These are phyloP conservation scores for Cucurbita ficifolia DNA, from an alignment of 306 rosid genomes.

Conservation along the genomic window DNA sequence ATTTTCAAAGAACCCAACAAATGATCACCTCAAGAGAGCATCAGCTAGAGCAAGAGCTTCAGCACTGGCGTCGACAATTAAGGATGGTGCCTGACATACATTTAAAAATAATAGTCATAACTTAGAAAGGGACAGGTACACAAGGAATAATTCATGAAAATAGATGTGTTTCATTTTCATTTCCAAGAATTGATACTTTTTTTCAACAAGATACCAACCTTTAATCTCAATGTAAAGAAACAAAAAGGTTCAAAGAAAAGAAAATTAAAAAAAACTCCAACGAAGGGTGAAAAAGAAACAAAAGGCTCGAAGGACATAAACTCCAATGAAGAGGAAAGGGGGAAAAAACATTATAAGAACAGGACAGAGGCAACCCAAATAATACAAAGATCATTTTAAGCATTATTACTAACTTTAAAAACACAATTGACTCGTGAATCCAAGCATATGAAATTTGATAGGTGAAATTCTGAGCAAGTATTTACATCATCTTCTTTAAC, in stretches of 20 bases:
- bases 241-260: neutral
- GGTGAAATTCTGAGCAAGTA: neutral
- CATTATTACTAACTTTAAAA: neutral
- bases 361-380: neutral
- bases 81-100: slow-evolving; percentile 62
- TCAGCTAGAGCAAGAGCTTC: slow-evolving; percentile 73
- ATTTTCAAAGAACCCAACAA: slow-evolving; percentile 1
- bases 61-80: slow-evolving; percentile 73
- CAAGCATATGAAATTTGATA: neutral
- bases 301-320: neutral
- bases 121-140: neutral
- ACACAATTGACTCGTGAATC: neutral
- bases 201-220: neutral
- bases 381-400: neutral
- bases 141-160: neutral
- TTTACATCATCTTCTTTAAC: neutral
- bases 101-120: slow-evolving; percentile 18
- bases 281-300: neutral
- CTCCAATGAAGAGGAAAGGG: neutral
- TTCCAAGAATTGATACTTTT: neutral
- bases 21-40: slow-evolving; percentile 70
- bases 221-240: neutral
- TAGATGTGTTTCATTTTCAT: neutral
- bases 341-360: neutral
- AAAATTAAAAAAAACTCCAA: neutral